phyloP scores from a whole-genome alignment of 2,329 filamentous ascomycete genomes.

The Hypoxylon sp. region DNA sequence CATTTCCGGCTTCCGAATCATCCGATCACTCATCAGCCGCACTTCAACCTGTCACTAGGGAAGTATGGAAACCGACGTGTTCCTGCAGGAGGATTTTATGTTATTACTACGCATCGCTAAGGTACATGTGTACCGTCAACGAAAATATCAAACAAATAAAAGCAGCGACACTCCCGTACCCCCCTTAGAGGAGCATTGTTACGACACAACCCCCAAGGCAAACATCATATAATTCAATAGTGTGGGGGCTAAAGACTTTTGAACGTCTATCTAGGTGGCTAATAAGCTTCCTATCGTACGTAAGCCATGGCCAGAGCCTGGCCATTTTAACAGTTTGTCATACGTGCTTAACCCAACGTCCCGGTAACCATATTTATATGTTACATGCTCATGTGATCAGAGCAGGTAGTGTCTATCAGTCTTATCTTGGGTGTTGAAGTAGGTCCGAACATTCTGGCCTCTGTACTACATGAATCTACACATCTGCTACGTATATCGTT shows the following conservation, averaged over 20 bases:
- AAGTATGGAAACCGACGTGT: constrained; percentile 19
- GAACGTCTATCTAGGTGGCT: background rate
- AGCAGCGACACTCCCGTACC: constrained; percentile 1
- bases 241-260: background rate
- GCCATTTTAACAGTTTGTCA: constrained; percentile 1
- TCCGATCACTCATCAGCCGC: constrained; percentile 20
- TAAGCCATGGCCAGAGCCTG: background rate
- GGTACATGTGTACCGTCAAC: constrained; percentile 6
- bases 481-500: background rate
- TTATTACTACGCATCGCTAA: constrained; percentile 9
- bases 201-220: constrained; percentile 16
- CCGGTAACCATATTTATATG: constrained; percentile 12
- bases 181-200: constrained; percentile 2
- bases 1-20: constrained; percentile 23
- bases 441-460: background rate
- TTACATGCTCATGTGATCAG: constrained; percentile 6
- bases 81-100: constrained; percentile 27
- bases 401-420: constrained; percentile 1
- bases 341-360: constrained; percentile 11
- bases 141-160: constrained; percentile 16
- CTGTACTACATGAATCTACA: background rate
- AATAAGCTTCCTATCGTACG: background rate
- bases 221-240: constrained; percentile 2
- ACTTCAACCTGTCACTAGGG: constrained; percentile 3
- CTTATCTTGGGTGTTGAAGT: background rate